These are phyloP conservation scores for Vicia faba DNA, from an alignment of 306 rosid genomes.

Conservation along the genomic window DNA sequence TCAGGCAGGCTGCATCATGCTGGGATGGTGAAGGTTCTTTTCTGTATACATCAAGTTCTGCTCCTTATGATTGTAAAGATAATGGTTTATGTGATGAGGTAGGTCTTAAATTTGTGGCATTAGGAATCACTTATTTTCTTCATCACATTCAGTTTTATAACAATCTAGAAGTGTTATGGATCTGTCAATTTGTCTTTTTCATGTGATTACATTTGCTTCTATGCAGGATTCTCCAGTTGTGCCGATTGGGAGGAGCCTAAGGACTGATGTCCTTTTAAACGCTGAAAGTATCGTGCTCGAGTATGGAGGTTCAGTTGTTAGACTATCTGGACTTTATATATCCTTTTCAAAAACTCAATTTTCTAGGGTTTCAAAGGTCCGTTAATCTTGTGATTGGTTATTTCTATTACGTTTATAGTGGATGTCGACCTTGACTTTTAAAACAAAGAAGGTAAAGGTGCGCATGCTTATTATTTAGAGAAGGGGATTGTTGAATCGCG, in stretches of 20 bases:
- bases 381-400: slow-evolving; percentile 15
- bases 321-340: slow-evolving; percentile 93
- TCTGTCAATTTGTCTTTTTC: slow-evolving; percentile 22
- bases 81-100: slow-evolving; percentile 94
- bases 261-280: slow-evolving; percentile 81
- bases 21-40: slow-evolving; percentile 93
- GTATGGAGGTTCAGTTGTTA: slow-evolving; percentile 77
- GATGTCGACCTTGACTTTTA: slow-evolving; percentile 60
- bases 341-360: slow-evolving; percentile 57
- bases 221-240: slow-evolving; percentile 78
- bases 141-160: slow-evolving; percentile 16
- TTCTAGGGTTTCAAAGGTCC: slow-evolving; percentile 21
- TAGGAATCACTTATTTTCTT: slow-evolving; percentile 5
- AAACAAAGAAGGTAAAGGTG: slow-evolving; percentile 84
- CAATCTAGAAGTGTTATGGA: background rate
- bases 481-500: slow-evolving; percentile 75
- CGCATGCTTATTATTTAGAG: slow-evolving; percentile 81
- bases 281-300: slow-evolving; percentile 82
- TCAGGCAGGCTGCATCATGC: slow-evolving; percentile 66
- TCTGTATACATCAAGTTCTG: slow-evolving; percentile 90
- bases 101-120: slow-evolving; percentile 26
- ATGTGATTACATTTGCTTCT: slow-evolving; percentile 29
- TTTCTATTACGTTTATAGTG: slow-evolving; percentile 21
- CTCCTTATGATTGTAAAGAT: slow-evolving; percentile 80
- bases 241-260: slow-evolving; percentile 86